These are phyloP conservation scores for Chlamydomonas schloesseri DNA, from an alignment of 139 green algal species.

Conservation along the genomic window DNA sequence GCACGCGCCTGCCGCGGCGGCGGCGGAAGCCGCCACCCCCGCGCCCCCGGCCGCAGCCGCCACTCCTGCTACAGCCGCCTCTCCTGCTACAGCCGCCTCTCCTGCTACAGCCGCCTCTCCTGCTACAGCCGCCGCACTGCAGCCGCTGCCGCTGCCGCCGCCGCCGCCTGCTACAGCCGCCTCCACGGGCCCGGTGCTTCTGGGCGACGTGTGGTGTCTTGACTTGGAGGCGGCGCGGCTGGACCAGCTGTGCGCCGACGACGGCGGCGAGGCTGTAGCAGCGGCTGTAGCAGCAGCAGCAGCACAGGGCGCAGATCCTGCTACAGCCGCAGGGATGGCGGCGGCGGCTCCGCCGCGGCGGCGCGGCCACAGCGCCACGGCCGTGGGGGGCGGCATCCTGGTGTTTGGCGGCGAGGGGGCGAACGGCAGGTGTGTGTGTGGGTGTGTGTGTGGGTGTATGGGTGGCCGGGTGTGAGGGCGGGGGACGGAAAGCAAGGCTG, in stretches of 20 bases:
- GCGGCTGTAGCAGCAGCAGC: not conserved
- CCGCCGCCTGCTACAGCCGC: too few relatives aligned
- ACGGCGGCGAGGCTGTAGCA: not conserved
- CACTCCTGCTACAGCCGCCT: too few relatives aligned
- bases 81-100: too few relatives aligned
- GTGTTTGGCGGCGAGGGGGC: conserved; percentile 31
- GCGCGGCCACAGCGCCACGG: conserved; percentile 25
- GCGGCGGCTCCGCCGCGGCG: not conserved
- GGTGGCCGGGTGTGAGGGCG: too few relatives aligned
- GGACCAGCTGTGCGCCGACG: not conserved
- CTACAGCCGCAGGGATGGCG: not conserved
- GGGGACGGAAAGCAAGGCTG: too few relatives aligned
- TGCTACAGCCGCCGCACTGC: too few relatives aligned
- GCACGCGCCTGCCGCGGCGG: too few relatives aligned
- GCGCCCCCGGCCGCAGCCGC: too few relatives aligned
- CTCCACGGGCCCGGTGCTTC: not conserved
- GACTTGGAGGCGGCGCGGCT: not conserved
- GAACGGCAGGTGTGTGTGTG: not conserved
- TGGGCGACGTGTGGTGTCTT: conserved; percentile 46
- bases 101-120: too few relatives aligned
- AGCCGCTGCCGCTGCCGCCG: not conserved
- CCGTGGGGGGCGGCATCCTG: conserved; percentile 11
- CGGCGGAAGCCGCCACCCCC: too few relatives aligned
- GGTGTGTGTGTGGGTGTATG: not conserved
- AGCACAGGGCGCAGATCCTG: not conserved